Evolutionary conservation across 2,329 filamentous ascomycete species (phyloP).

Genomic region (Paraconiothyrium sp.): DNA sequence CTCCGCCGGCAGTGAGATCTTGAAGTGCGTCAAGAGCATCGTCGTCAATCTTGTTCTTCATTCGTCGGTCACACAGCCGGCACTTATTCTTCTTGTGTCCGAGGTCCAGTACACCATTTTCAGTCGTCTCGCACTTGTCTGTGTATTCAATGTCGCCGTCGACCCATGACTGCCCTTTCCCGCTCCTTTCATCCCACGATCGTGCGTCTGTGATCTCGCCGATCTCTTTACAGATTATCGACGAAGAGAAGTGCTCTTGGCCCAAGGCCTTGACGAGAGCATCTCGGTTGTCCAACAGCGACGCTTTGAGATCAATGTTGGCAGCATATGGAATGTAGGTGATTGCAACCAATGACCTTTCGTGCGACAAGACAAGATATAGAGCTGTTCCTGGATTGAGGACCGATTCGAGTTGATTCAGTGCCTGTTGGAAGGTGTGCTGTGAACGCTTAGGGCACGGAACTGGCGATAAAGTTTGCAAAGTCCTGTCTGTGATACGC

Average conservation of each 20-base stretch:
- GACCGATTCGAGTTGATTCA: conserved; percentile 29
- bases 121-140: conserved; percentile 1
- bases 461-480: conserved; percentile 18
- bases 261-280: conserved; percentile 27
- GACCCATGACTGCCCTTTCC: background rate
- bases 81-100: conserved; percentile 40
- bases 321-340: conserved; percentile 39
- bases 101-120: conserved; percentile 22
- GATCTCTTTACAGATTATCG: conserved; percentile 40
- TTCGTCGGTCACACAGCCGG: conserved; percentile 42
- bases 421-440: conserved; percentile 21
- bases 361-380: conserved; percentile 33
- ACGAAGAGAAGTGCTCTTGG: conserved; percentile 23
- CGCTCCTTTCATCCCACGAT: conserved; percentile 37
- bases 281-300: conserved; percentile 26
- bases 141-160: background rate
- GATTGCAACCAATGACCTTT: conserved; percentile 25
- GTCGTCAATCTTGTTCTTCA: conserved; percentile 39
- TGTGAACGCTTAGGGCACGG: conserved; percentile 6
- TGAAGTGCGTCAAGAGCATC: conserved; percentile 30
- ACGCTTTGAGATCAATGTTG: conserved; percentile 10
- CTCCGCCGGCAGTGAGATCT: conserved; percentile 20
- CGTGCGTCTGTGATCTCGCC: conserved; percentile 37
- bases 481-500: background rate
- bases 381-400: conserved; percentile 27